These are phyloP conservation scores for Penicillium salamii DNA, from an alignment of 495 filamentous ascomycete species.

Conservation along the genomic window DNA sequence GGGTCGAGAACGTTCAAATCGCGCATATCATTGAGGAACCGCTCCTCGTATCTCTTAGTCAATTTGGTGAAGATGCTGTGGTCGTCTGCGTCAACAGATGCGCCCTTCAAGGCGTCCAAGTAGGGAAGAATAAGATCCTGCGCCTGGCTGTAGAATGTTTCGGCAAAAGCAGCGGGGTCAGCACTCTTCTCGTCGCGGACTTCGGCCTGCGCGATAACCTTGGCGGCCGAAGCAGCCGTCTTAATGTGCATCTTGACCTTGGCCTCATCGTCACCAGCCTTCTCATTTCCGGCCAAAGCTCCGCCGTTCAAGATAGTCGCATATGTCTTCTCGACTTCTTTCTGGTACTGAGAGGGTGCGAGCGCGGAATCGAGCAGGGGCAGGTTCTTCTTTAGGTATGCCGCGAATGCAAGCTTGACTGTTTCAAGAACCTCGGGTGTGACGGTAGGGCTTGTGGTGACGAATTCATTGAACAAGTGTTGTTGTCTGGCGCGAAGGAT, in stretches of 20 bases:
- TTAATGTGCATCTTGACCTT: slow-evolving; percentile 94
- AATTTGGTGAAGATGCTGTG: slow-evolving; percentile 76
- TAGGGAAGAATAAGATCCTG: slow-evolving; percentile 80
- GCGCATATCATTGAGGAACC: slow-evolving; percentile 82
- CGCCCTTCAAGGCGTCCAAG: slow-evolving; percentile 73
- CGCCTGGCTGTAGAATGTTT: slow-evolving; percentile 54
- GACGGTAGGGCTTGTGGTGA: slow-evolving; percentile 37
- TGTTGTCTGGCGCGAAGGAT: slow-evolving; percentile 80
- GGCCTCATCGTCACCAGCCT: slow-evolving; percentile 70
- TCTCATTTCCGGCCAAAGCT: slow-evolving; percentile 57
- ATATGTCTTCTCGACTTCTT: slow-evolving; percentile 59
- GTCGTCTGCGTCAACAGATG: slow-evolving; percentile 71
- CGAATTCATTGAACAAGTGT: slow-evolving; percentile 62
- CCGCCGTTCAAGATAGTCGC: slow-evolving; percentile 51
- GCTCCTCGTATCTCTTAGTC: slow-evolving; percentile 75
- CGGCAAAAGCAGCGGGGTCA: slow-evolving; percentile 34
- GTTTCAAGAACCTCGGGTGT: slow-evolving; percentile 55
- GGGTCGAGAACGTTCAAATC: slow-evolving; percentile 83
- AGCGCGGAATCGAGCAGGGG: slow-evolving; percentile 50
- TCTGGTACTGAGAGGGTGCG: slow-evolving; percentile 45
- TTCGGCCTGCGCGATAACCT: slow-evolving; percentile 47
- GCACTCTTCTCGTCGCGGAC: slow-evolving; percentile 30
- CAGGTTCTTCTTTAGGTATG: slow-evolving; percentile 78
- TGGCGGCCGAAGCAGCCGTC: slow-evolving; percentile 63
- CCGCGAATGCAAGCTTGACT: slow-evolving; percentile 61